phyloP scores from a whole-genome alignment of 805 yeast species.

The Blastobotrys attinorum region DNA sequence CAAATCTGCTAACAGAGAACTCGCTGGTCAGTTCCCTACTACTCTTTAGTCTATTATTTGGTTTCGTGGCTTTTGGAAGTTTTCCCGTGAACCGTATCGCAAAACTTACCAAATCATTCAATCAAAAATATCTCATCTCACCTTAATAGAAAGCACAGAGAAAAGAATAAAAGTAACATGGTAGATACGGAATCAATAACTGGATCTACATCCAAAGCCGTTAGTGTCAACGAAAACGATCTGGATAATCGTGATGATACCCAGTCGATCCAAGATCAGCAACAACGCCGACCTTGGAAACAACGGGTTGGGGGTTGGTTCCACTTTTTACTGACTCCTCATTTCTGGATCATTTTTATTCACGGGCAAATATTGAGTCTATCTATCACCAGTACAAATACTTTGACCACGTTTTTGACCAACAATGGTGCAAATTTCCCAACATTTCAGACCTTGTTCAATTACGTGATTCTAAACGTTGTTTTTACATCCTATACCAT shows the following conservation, averaged over 20 bases:
- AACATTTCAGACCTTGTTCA: conserved; percentile 37
- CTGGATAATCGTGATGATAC: too few species aligned
- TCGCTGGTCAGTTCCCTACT: too few species aligned
- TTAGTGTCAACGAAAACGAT: too few species aligned
- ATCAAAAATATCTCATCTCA: too few species aligned
- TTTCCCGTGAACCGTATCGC: conserved; percentile 5
- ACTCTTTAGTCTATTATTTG: background rate
- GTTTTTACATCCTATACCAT: conserved; percentile 34
- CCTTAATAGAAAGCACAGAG: too few species aligned
- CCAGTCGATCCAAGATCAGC: too few species aligned
- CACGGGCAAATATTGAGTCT: conserved; percentile 36
- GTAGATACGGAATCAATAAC: too few species aligned
- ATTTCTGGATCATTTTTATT: conserved; percentile 35
- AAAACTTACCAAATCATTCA: conserved; percentile 6
- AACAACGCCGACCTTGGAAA: background rate
- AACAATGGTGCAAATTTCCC: conserved; percentile 34
- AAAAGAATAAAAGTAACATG: too few species aligned
- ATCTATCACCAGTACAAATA: conserved; percentile 36
- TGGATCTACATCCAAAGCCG: too few species aligned
- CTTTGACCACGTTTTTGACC: conserved; percentile 34
- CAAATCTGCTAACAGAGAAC: too few species aligned
- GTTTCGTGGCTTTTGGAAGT: conserved; percentile 11
- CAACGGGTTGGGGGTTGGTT: conserved; percentile 10
- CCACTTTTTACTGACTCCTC: conserved; percentile 25
- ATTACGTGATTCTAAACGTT: conserved; percentile 31